These are phyloP conservation scores for Ophiocordyceps camponoti-saundersi DNA, from an alignment of 2,329 filamentous ascomycete species.

Conservation along the genomic window DNA sequence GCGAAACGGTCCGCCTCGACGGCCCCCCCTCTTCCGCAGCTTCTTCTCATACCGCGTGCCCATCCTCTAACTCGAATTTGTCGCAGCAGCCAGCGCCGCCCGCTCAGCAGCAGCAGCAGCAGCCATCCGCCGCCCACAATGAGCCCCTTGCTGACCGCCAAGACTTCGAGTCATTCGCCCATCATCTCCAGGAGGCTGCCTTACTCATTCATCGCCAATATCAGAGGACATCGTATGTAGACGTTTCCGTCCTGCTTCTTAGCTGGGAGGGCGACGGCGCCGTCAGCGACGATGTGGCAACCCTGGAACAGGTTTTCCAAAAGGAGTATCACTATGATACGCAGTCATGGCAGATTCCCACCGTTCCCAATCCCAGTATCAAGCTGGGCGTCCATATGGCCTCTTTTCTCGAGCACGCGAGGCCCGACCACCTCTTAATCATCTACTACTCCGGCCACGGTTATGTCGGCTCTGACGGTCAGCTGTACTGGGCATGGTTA, in stretches of 20 bases:
- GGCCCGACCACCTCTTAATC: constrained; percentile 42
- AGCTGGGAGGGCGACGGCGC: constrained; percentile 44
- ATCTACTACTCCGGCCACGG: constrained; percentile 49
- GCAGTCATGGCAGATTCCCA: constrained; percentile 44
- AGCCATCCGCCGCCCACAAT: constrained; percentile 22
- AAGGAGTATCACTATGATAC: constrained; percentile 44
- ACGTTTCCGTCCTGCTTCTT: constrained; percentile 42
- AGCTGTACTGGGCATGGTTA: constrained; percentile 52
- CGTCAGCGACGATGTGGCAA: constrained; percentile 33
- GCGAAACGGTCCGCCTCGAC: constrained; percentile 17
- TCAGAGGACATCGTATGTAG: constrained; percentile 37
- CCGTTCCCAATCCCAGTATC: constrained; percentile 38
- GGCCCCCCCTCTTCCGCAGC: neutral
- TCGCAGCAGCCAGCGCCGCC: neutral
- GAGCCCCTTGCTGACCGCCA: constrained; percentile 28
- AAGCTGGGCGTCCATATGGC: constrained; percentile 45
- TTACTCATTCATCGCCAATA: constrained; percentile 50
- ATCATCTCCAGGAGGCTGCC: constrained; percentile 50
- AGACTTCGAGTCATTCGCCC: constrained; percentile 50
- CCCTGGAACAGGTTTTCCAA: constrained; percentile 39
- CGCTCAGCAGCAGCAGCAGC: constrained; percentile 6
- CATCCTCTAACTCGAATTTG: neutral
- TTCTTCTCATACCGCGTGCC: neutral
- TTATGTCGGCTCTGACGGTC: constrained; percentile 38
- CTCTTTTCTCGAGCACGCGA: constrained; percentile 39